Evolutionary conservation across 2,329 filamentous ascomycete species (phyloP), one percentile per base, ranked within the genome.

Genomic region (Furcasterigmium furcatum): DNA sequence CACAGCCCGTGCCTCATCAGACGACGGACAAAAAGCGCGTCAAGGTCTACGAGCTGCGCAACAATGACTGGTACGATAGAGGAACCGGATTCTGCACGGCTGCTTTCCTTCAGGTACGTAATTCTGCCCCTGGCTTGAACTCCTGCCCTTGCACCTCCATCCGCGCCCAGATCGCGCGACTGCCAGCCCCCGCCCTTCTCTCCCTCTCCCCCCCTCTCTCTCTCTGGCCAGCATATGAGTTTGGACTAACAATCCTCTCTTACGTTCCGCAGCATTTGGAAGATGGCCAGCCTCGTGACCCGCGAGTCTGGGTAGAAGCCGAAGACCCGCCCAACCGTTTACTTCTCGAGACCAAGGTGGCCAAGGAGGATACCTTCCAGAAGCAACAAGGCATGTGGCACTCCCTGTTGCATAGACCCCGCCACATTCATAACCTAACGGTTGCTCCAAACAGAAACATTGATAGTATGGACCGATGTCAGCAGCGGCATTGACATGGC

Each of bases 21-120:
- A 71, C 76, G 66, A 77, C 77, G 67, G 80, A 84, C 61, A 82
- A 76, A 71, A 83, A 80, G 67, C 80, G 94, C 77, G 94, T 97
- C 70, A 99, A 99, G 77, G 94, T 99, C 65, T 99, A 99, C 70
- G 94, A 97, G 75, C 80, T 99, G 60, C 90, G 89, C 67, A 91
- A 96, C 72, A 96, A 95, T 78, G 94, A 97, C 82, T 99, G 94
- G 94, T 96, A 92, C 65, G 94, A 99, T 71, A 81, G 92, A 61
- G 94, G 94, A 53, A 99, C 94, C 40, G 94, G 94, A 52, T 96
- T 96, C 68, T 97, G 94, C 67, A 88, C 83, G 49, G 91, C 91
- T 40, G 79, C 84, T 53, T 80, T 87, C 53, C 71, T 85, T 52
- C 79, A 84, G 65, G 88, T 94, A 80, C 66, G 87, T 65, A 14